These are phyloP conservation scores for Schizochytrium sp. DNA, from an alignment of 108 stramenopile species.

Conservation along the genomic window DNA sequence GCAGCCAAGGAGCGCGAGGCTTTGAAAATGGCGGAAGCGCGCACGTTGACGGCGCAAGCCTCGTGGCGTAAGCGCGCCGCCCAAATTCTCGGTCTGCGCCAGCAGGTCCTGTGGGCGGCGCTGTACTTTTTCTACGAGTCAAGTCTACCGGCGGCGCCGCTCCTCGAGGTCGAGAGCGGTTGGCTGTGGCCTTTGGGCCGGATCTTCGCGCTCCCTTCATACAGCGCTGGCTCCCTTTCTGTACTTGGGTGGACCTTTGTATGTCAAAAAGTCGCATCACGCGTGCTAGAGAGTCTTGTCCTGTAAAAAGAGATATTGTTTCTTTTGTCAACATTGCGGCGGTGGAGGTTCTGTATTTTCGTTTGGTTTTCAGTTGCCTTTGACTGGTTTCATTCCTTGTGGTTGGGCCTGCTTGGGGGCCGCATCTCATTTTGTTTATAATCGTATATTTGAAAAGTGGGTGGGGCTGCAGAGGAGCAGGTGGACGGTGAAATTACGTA, in stretches of 20 bases:
- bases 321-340: too few relatives aligned
- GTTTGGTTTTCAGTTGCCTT: too few relatives aligned
- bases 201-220: background rate
- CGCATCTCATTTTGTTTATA: too few relatives aligned
- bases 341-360: too few relatives aligned
- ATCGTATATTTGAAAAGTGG: too few relatives aligned
- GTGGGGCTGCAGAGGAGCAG: too few relatives aligned
- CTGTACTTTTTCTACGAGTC: conserved; percentile 1
- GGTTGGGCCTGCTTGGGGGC: too few relatives aligned
- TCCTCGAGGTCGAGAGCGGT: background rate
- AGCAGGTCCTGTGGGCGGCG: background rate
- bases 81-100: background rate
- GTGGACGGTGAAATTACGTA: too few relatives aligned
- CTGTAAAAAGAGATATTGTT: too few relatives aligned
- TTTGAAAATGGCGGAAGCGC: background rate
- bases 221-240: background rate
- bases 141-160: background rate
- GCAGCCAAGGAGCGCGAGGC: background rate
- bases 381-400: too few relatives aligned
- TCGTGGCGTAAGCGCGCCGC: background rate
- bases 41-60: background rate
- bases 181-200: background rate
- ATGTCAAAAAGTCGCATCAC: background rate
- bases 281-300: background rate
- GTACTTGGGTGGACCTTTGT: background rate